Evolutionary conservation across 1,139 yeast genomes (phyloP), one percentile per base, ranked within the genome.

Genomic region (Pichia sp.): DNA sequence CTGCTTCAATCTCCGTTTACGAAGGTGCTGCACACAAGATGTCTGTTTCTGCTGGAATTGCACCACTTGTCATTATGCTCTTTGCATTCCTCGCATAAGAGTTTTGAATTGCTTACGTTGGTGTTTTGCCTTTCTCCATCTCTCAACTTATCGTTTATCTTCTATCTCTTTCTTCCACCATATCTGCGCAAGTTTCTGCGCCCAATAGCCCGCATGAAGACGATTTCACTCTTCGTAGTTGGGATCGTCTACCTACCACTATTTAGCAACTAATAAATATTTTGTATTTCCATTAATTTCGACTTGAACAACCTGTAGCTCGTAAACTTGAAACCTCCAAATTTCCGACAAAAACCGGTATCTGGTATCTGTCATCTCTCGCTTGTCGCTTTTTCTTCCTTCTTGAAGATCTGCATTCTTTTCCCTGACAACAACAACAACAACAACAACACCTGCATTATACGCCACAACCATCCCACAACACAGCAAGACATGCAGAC

Each of bases 1-100:
- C 22, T n/a, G n/a, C 32, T 7, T 18, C 24, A 9, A 11, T 28
- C 15, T 28, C 30, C 10, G 17, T 18, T 28, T 33, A 33, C 22
- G 16, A 33, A 12, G 35, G 35, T 23, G 21, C 23, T 9, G 35
- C 35, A 23, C 22, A 23, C 14, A 33, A 33, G 22, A n/a, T n/a
- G n/a, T n/a, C n/a, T n/a, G 17, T 32, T 27, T 25, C 30, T 22
- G 26, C 34, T 8, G 22, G 34, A 12, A 6, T 32, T 20, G 34
- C 24, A 14, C 24, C 34, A n/a, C 10, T 32, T 26, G 30, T 13
- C 12, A n/a, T 27, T 8, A 26, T 32, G 7, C n/a, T 26, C n/a
- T 16, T 32, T 26, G 29, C 34, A 14, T 32, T 32, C 21, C 6
- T 32, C 11, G 8, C 27, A 5, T 32, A 32, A 27, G 5, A 10